Evolutionary conservation across 2,329 filamentous ascomycete genomes (phyloP).

Genomic region (Shiraia sp.): DNA sequence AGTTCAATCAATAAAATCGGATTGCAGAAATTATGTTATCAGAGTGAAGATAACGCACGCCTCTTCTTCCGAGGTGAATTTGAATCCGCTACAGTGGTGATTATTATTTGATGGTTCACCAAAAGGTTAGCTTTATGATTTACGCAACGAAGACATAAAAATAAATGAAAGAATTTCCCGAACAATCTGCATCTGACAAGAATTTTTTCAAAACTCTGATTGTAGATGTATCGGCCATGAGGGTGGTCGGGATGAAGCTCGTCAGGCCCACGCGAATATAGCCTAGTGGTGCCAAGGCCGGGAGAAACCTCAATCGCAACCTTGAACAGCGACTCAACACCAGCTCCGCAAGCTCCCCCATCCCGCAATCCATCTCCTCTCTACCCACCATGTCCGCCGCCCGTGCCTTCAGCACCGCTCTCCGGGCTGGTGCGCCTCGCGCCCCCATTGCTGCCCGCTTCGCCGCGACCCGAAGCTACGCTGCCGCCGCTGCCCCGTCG

Average conservation of each 20-base stretch:
- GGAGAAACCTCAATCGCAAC: slow-evolving; percentile 28
- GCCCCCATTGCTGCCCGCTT: slow-evolving; percentile 62
- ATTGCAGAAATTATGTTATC: no score
- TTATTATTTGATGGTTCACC: no score
- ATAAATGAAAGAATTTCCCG: no score
- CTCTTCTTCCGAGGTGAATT: no score
- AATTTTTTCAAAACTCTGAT: slow-evolving; percentile 5
- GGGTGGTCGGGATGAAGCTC: no score
- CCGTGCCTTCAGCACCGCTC: slow-evolving; percentile 60
- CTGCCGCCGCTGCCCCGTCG: slow-evolving; percentile 63
- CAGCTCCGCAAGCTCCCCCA: slow-evolving; percentile 30
- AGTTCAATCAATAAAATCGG: no score
- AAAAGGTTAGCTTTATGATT: no score
- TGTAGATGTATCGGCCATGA: no score
- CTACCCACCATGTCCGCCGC: slow-evolving; percentile 58
- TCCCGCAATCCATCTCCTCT: slow-evolving; percentile 42
- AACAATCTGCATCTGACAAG: no score
- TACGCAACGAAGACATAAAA: no score
- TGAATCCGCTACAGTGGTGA: no score
- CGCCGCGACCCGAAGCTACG: slow-evolving; percentile 75
- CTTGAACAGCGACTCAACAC: slow-evolving; percentile 16
- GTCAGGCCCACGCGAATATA: background rate
- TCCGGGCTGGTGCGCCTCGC: slow-evolving; percentile 61
- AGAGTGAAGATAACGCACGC: no score
- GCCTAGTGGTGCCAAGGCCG: slow-evolving; percentile 27